These are phyloP conservation scores for Pseudogymnoascus sp. DNA, from an alignment of 2,329 filamentous ascomycete species.

Conservation along the genomic window DNA sequence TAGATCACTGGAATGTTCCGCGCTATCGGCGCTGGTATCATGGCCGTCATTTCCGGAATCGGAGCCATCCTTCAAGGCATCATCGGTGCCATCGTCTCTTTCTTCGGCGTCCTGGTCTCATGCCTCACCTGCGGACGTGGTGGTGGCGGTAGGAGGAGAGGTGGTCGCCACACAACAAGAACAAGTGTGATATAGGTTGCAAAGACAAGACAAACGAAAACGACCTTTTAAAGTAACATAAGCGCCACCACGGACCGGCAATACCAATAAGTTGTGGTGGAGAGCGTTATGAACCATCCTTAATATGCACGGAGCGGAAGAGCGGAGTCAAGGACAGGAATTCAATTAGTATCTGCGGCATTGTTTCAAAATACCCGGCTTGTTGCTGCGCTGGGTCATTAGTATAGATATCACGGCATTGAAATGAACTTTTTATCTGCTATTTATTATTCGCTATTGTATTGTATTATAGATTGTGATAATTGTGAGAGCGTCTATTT, in stretches of 20 bases:
- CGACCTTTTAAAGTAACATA: not conserved
- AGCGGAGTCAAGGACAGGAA: conserved; percentile 7
- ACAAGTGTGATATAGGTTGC: conserved; percentile 14
- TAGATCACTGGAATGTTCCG: conserved; percentile 28
- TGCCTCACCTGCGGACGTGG: conserved; percentile 31
- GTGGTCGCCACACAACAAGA: conserved; percentile 16
- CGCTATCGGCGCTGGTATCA: conserved; percentile 28
- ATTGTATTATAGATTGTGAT: too few relatives aligned
- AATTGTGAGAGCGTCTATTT: not conserved
- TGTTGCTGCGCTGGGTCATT: not conserved
- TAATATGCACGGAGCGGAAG: not conserved
- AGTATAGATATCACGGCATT: conserved; percentile 5
- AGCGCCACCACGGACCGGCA: not conserved
- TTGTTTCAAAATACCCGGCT: conserved; percentile 1
- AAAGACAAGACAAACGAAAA: not conserved
- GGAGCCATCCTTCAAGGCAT: conserved; percentile 30
- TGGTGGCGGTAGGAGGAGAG: conserved; percentile 25
- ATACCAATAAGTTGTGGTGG: not conserved
- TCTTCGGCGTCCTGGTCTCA: conserved; percentile 31
- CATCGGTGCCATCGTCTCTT: conserved; percentile 25
- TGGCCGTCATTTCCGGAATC: conserved; percentile 47
- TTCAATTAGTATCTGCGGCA: not conserved
- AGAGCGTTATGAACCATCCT: not conserved
- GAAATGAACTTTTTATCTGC: conserved; percentile 2
- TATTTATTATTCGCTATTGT: not conserved